phyloP scores from a whole-genome alignment of 2,329 filamentous ascomycete species.

The Macrophomina tecta region DNA sequence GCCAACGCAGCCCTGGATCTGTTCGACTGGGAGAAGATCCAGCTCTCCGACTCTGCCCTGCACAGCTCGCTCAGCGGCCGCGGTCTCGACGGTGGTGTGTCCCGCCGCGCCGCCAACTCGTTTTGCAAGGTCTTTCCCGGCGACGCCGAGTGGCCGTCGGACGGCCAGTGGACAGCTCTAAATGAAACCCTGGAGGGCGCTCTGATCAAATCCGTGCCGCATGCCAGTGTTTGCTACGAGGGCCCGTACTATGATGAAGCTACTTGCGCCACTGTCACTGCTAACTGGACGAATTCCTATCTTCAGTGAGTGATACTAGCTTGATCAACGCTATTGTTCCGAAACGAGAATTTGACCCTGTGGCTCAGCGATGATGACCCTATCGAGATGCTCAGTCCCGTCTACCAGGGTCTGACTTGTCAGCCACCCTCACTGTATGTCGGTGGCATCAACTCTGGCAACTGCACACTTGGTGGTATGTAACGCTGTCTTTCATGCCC shows the following conservation, averaged over 20 bases:
- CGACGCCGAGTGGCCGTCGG: constrained; percentile 56
- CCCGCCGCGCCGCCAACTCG: constrained; percentile 11
- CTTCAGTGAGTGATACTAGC: background rate
- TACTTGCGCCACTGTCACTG: constrained; percentile 32
- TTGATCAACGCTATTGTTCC: background rate
- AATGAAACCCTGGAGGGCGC: constrained; percentile 53
- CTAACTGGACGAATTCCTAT: constrained; percentile 42
- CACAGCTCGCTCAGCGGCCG: background rate
- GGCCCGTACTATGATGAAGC: constrained; percentile 41
- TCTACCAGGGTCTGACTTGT: constrained; percentile 46
- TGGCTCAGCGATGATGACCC: constrained; percentile 33
- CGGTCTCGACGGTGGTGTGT: background rate
- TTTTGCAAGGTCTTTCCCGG: constrained; percentile 58
- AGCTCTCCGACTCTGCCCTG: background rate
- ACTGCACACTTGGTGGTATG: constrained; percentile 40
- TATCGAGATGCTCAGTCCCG: constrained; percentile 46
- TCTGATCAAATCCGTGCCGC: constrained; percentile 53
- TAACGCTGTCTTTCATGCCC: too few species aligned
- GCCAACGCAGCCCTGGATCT: constrained; percentile 9
- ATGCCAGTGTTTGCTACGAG: constrained; percentile 55
- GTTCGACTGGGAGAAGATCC: constrained; percentile 24
- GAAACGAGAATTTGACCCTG: background rate
- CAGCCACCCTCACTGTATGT: constrained; percentile 43
- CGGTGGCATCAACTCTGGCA: constrained; percentile 33
- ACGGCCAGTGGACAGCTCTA: constrained; percentile 53